phyloP scores from a whole-genome alignment of 352 stramenopile species.

The Globisporangium carolinianum region DNA sequence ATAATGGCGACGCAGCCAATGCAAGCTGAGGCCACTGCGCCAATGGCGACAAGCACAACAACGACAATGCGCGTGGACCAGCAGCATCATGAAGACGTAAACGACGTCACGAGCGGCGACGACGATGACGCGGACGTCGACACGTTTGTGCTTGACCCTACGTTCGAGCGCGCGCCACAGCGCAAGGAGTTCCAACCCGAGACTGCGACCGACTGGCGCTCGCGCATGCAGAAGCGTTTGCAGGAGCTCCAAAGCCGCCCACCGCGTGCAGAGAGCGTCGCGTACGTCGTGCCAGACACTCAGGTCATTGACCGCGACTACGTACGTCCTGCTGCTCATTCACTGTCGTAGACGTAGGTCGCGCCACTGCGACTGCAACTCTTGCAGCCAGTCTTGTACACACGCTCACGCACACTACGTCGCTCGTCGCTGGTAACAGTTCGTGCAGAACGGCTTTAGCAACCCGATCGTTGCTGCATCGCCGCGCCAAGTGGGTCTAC shows the following conservation, averaged over 20 bases:
- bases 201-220: constrained; percentile 13
- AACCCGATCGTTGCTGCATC: constrained; percentile 16
- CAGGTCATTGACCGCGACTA: constrained; percentile 3
- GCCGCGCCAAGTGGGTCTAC: constrained; percentile 19
- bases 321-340: constrained; percentile 1
- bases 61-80: neutral
- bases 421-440: constrained; percentile 1
- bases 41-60: neutral
- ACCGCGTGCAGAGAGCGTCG: neutral
- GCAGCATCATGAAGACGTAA: constrained; percentile 2
- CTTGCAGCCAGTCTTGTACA: too few relatives aligned
- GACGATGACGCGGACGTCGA: constrained; percentile 4
- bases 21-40: neutral
- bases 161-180: neutral
- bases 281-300: neutral
- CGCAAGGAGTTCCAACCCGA: constrained; percentile 6
- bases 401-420: neutral
- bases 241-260: constrained; percentile 1
- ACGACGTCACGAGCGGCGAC: constrained; percentile 4
- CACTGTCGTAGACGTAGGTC: neutral
- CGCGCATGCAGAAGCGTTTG: constrained; percentile 19
- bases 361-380: neutral
- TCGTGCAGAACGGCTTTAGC: constrained; percentile 20
- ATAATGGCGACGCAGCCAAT: neutral
- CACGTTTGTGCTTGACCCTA: neutral